These are phyloP conservation scores for Tricholoma sp. DNA, from an alignment of 768 basidiomycete species.

Conservation along the genomic window DNA sequence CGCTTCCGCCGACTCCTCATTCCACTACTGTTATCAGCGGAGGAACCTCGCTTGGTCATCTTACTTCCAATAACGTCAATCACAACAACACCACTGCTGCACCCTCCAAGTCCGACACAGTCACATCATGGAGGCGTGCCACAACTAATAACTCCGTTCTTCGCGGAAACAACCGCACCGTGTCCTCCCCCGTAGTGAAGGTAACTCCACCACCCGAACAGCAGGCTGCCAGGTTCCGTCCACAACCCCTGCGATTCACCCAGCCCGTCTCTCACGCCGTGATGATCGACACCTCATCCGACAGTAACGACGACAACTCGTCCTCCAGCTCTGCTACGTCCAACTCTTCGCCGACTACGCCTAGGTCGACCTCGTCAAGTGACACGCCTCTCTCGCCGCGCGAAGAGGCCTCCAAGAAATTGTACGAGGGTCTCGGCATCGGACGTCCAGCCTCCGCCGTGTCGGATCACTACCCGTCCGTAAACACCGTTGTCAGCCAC, in stretches of 20 bases:
- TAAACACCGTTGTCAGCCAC: constrained; percentile 39
- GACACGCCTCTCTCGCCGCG: constrained; percentile 70
- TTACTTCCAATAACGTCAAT: constrained; percentile 34
- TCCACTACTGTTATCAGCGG: constrained; percentile 69
- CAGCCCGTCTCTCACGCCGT: constrained; percentile 47
- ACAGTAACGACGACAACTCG: constrained; percentile 50
- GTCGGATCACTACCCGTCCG: constrained; percentile 32
- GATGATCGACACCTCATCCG: constrained; percentile 47
- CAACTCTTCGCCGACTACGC: constrained; percentile 72
- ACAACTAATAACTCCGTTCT: constrained; percentile 69
- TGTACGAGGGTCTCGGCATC: constrained; percentile 86
- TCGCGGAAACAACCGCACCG: constrained; percentile 52
- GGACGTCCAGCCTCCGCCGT: constrained; percentile 57
- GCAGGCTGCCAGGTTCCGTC: constrained; percentile 46
- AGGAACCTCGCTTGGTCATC: constrained; percentile 62
- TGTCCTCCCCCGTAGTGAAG: constrained; percentile 63
- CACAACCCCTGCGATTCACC: constrained; percentile 64
- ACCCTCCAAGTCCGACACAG: constrained; percentile 80
- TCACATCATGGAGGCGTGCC: constrained; percentile 76
- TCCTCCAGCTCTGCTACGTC: constrained; percentile 46
- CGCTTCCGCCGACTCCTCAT: constrained; percentile 50
- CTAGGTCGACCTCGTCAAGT: constrained; percentile 63
- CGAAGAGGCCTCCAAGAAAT: constrained; percentile 82
- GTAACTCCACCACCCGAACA: constrained; percentile 69
- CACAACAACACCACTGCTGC: constrained; percentile 20